Conservation (phyloP, 2,329 filamentous ascomycete genomes). For the Coniochaeta sp. region DNA sequence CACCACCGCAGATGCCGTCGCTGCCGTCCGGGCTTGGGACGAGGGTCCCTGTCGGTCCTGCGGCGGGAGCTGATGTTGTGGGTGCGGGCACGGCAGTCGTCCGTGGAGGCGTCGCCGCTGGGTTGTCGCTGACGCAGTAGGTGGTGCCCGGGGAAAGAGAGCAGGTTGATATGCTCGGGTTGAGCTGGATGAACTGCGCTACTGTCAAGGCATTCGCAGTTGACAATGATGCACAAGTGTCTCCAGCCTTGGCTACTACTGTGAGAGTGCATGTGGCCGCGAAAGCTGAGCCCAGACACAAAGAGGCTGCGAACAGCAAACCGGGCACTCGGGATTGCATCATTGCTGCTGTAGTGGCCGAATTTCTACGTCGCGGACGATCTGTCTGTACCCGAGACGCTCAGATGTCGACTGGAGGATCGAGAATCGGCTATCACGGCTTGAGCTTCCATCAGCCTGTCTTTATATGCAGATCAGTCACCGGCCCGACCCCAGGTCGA, state of each 20-base stretch:
- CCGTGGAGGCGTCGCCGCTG: background rate
- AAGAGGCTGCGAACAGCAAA: background rate
- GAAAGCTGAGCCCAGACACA: background rate
- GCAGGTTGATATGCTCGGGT: background rate
- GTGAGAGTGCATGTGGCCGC: background rate
- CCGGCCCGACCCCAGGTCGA: too few species aligned
- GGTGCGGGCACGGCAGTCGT: background rate
- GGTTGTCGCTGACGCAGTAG: conserved; percentile 4
- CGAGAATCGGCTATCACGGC: background rate
- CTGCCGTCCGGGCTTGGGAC: conserved; percentile 4
- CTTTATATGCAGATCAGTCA: background rate
- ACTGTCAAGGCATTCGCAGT: background rate
- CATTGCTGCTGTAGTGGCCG: background rate
- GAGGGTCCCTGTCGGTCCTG: background rate
- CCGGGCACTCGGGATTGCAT: background rate
- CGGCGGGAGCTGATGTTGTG: background rate
- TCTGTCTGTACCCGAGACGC: background rate
- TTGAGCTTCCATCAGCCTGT: background rate
- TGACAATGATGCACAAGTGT: background rate
- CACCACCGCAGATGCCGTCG: conserved; percentile 4
- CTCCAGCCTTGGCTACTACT: background rate
- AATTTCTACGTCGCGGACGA: background rate
- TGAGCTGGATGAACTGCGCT: background rate
- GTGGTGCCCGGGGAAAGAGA: background rate
- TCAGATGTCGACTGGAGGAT: background rate